Conservation (phyloP, 768 basidiomycete species). For the Lactarius deliciosus region DNA sequence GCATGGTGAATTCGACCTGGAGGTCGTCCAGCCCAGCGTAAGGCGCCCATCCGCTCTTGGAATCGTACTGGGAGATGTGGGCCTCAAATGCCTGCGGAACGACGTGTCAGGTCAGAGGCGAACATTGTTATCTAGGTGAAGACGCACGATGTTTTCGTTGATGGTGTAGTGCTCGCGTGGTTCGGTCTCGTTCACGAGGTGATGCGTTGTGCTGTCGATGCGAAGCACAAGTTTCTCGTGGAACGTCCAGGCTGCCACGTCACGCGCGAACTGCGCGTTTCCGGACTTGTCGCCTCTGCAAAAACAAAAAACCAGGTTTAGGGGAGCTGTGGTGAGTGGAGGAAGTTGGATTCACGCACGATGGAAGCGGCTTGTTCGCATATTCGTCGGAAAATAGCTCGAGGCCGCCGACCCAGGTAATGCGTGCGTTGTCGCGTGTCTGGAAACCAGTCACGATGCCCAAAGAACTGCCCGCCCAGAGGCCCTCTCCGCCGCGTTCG, state of each 20-base stretch:
- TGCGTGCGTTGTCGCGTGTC: constrained; percentile 69
- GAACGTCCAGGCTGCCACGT: constrained; percentile 88
- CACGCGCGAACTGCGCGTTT: constrained; percentile 71
- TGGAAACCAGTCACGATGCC: constrained; percentile 89
- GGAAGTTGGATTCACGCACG: constrained; percentile 42
- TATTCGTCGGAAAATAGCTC: constrained; percentile 79
- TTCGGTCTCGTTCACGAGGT: constrained; percentile 59
- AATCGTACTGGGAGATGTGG: constrained; percentile 67
- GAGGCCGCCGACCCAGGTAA: constrained; percentile 78
- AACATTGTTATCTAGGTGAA: background rate
- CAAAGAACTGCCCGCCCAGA: constrained; percentile 79
- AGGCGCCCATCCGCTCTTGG: constrained; percentile 62
- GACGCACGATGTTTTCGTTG: constrained; percentile 77
- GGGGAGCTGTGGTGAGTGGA: background rate
- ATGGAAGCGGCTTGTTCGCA: constrained; percentile 58
- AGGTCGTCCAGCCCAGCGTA: constrained; percentile 73
- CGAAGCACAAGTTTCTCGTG: constrained; percentile 80
- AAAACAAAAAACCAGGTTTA: constrained; percentile 15
- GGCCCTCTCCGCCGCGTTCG: constrained; percentile 73
- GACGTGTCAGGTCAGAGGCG: constrained; percentile 5
- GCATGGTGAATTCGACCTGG: constrained; percentile 97
- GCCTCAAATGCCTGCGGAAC: constrained; percentile 64
- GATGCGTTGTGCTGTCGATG: constrained; percentile 73
- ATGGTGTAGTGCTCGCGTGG: constrained; percentile 77
- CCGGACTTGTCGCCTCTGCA: constrained; percentile 61